These are phyloP conservation scores for Eucalyptus pauciflora DNA, from an alignment of 345 rosid genomes.

Conservation along the genomic window DNA sequence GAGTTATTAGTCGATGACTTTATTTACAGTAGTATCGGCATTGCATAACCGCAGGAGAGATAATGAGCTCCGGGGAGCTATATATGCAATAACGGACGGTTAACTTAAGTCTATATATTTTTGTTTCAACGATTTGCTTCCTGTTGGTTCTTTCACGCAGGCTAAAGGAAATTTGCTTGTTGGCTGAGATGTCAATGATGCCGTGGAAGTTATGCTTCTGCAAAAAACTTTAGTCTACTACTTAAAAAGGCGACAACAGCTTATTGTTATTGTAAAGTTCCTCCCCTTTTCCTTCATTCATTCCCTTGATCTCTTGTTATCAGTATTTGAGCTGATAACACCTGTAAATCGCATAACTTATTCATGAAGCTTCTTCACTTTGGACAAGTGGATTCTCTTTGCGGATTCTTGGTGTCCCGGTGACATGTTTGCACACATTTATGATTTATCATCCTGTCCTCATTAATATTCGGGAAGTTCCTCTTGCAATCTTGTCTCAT, in stretches of 20 bases:
- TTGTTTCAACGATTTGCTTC: not conserved
- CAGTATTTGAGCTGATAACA: not conserved
- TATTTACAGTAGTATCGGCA: not conserved
- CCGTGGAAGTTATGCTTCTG: not conserved
- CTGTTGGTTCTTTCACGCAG: not conserved
- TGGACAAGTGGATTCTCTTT: not conserved
- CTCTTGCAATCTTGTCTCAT: not conserved
- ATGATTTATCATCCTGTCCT: not conserved
- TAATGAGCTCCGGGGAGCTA: not conserved
- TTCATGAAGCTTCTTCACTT: conserved; percentile 1
- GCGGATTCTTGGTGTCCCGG: not conserved
- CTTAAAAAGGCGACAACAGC: not conserved
- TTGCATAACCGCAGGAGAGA: not conserved
- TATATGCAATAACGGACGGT: not conserved
- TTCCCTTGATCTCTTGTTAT: not conserved
- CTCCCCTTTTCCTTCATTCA: not conserved
- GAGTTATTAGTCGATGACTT: not conserved
- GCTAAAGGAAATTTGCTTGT: not conserved
- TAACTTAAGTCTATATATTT: not conserved
- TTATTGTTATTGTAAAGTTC: conserved; percentile 19
- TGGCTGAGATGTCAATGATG: not conserved
- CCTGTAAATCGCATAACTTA: conserved; percentile 23
- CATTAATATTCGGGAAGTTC: not conserved
- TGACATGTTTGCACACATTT: not conserved
- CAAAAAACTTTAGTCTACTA: not conserved